Evolutionary conservation across 345 rosid species (phyloP).

Genomic region (Linum trigynum): DNA sequence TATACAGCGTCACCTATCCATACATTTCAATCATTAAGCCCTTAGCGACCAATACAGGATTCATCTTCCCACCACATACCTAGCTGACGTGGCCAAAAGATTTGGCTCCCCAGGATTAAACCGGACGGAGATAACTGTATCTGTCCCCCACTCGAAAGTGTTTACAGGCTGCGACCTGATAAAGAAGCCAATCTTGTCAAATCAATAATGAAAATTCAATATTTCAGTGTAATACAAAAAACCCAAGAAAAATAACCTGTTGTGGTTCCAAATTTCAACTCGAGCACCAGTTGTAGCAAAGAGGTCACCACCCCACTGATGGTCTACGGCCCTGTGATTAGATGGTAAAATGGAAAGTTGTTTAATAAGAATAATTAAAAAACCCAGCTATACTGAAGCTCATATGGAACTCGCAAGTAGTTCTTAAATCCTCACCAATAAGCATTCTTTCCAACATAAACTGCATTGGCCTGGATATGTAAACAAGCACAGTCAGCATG

Average conservation of each 20-base stretch:
- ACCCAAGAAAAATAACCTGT: conserved; percentile 40
- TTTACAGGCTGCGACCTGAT: conserved; percentile 85
- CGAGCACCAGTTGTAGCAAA: conserved; percentile 96
- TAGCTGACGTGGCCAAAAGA: conserved; percentile 67
- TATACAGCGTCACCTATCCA: conserved; percentile 1
- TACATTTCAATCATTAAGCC: not conserved
- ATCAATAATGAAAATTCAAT: not conserved
- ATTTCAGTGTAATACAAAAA: not conserved
- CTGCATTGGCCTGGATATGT: conserved; percentile 52
- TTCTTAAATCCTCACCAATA: conserved; percentile 44
- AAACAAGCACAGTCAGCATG: conserved; percentile 17
- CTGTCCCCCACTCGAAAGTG: conserved; percentile 78
- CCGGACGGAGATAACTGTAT: conserved; percentile 71
- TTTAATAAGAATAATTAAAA: not conserved
- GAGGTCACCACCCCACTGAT: conserved; percentile 80
- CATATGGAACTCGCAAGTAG: conserved; percentile 1
- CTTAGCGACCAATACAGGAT: not conserved
- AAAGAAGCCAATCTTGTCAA: conserved; percentile 7
- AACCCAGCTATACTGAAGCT: not conserved
- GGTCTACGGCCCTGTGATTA: conserved; percentile 74
- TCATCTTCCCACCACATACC: conserved; percentile 26
- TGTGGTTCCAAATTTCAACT: conserved; percentile 90
- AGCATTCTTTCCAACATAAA: conserved; percentile 70
- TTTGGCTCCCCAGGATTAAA: conserved; percentile 94
- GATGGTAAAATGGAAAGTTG: conserved; percentile 2